Base-by-base conservation (phyloP, 805 yeast genomes). In the Debaryomyces prosopidis region DNA sequence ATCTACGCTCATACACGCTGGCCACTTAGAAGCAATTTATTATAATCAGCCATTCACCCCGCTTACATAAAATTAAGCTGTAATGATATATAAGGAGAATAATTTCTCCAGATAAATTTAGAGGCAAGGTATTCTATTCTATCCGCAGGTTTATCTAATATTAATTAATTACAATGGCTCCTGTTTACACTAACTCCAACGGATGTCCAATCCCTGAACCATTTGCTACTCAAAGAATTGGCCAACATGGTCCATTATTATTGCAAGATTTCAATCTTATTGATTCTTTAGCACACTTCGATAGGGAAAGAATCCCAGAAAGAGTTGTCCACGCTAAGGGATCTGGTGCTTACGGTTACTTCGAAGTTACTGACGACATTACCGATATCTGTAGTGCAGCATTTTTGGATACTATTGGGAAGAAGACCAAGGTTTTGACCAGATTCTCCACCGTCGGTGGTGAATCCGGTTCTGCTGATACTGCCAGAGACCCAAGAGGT, bases 251-350 rank as follows among this genome's bases (percentile, higher is more conserved):
- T 31, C 96, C 96, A 5, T 68, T 88, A 53, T 71, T 89, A 49
- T 69, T 89, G 58, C 96, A 89, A 64, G 96, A 89, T 64, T 84
- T 86, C 69, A 83, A 83, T 62, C 71, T 89, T 67, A 76, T 89
- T 57, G 96, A 89, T 59, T 78, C 89, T 2, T 68, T 89, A 46
- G 91, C 96, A 16, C 96, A 88, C 66, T 89, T 89, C 58, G 95
- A 87, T 69, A 77, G 96, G 55, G 96, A 89, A 69, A 76, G 96
- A 68, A 85, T 89, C 52, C 96, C 96, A 10, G 96, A 89, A 71
- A 78, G 96, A 69, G 96, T 89, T 46, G 96, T 89, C 30, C 96
- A 89, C 62, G 96, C 96, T 44, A 89, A 89, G 65, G 96, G 96
- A 55, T 86, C 91, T 11, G 96, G 96, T 61, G 96, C 96, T 8